phyloP scores from a whole-genome alignment of 306 rosid genomes.

The Vachellia collinsii region DNA sequence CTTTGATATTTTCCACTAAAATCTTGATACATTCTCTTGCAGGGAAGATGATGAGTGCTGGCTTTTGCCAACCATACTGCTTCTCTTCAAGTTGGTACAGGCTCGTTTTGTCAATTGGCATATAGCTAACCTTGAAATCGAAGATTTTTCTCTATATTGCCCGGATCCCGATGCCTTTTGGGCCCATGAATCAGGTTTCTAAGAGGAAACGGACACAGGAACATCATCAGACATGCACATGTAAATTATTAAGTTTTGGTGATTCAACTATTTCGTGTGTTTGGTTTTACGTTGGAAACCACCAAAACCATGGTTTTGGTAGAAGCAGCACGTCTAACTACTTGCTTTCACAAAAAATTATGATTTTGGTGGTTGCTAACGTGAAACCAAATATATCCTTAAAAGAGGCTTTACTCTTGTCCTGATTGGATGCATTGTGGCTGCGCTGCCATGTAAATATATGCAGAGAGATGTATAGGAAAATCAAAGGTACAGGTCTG shows the following conservation, averaged over 20 bases:
- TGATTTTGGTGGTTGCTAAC: neutral
- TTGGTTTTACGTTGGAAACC: neutral
- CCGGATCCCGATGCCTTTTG: slow-evolving; percentile 93
- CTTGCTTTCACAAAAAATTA: neutral
- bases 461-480: slow-evolving; percentile 53
- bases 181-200: slow-evolving; percentile 81
- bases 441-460: slow-evolving; percentile 57
- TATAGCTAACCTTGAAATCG: slow-evolving; percentile 85
- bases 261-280: slow-evolving; percentile 15
- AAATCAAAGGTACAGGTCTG: slow-evolving; percentile 47
- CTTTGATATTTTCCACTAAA: neutral
- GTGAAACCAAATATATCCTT: neutral
- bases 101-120: slow-evolving; percentile 92
- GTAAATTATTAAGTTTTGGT: slow-evolving; percentile 29
- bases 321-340: neutral
- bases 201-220: slow-evolving; percentile 25
- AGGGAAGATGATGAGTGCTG: slow-evolving; percentile 95
- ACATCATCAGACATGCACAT: slow-evolving; percentile 31
- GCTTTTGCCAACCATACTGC: slow-evolving; percentile 85
- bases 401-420: slow-evolving; percentile 32
- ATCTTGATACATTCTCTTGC: slow-evolving; percentile 40
- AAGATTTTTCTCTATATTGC: slow-evolving; percentile 81
- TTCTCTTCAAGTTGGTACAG: slow-evolving; percentile 74
- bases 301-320: neutral
- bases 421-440: slow-evolving; percentile 31